A percentile compares a stretch with the other conserved stretches of the same genome.
phyloP scores from a whole-genome alignment of 495 filamentous ascomycete genomes.

The Cairneyella variabilis region DNA sequence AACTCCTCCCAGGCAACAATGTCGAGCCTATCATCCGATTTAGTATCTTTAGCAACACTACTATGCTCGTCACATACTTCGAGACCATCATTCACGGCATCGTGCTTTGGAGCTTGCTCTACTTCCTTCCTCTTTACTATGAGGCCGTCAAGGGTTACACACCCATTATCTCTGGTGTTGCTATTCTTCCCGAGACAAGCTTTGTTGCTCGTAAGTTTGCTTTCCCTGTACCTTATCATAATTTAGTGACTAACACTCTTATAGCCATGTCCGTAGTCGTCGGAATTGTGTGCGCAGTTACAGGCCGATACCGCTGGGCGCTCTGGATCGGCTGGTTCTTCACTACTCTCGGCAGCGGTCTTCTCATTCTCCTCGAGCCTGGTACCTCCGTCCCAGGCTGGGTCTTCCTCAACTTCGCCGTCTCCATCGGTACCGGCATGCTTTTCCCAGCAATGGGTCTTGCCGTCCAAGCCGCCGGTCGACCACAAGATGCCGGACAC shows the following conservation, averaged over 20 bases:
- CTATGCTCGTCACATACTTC: conserved; percentile 32
- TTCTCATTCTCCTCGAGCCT: conserved; percentile 46
- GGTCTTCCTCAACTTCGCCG: conserved; percentile 49
- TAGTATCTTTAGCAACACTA: conserved; percentile 41
- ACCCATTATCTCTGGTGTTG: conserved; percentile 55
- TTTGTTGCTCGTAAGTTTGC: conserved; percentile 22
- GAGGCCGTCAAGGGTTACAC: conserved; percentile 57
- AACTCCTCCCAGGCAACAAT: conserved; percentile 14
- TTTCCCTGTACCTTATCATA: conserved; percentile 24
- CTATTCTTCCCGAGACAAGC: conserved; percentile 56
- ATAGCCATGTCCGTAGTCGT: conserved; percentile 44
- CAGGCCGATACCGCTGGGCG: conserved; percentile 46
- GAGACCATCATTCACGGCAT: conserved; percentile 49
- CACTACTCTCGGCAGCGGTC: conserved; percentile 40
- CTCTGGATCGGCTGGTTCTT: conserved; percentile 53
- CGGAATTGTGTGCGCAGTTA: conserved; percentile 44
- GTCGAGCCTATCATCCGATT: conserved; percentile 41
- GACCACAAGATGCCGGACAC: conserved; percentile 47
- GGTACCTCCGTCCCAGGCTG: conserved; percentile 41
- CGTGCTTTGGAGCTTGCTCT: conserved; percentile 49
- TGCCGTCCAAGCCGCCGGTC: conserved; percentile 40
- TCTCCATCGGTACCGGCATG: conserved; percentile 52
- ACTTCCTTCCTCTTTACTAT: conserved; percentile 67
- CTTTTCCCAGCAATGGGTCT: conserved; percentile 48
- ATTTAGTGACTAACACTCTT: conserved; percentile 24